Conservation (phyloP, 2,329 filamentous ascomycete genomes). For the Keithomyces neogunnii region DNA sequence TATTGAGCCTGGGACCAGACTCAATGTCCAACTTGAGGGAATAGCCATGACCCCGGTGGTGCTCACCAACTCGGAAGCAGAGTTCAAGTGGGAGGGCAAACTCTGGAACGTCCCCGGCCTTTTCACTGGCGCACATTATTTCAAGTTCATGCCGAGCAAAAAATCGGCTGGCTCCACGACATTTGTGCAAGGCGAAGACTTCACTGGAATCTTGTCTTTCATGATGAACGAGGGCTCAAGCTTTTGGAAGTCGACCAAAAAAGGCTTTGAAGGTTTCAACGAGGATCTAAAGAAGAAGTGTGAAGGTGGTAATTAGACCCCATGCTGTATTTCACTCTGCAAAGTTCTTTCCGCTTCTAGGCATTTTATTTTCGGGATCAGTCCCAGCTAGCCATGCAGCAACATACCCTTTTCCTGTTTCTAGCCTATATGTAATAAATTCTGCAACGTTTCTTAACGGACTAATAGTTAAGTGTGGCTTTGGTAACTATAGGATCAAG, state of each 20-base stretch:
- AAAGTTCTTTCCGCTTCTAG: too few relatives aligned
- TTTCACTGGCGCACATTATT: conserved; percentile 13
- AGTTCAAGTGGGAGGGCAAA: conserved; percentile 12
- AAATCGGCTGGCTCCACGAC: conserved; percentile 13
- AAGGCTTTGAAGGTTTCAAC: neutral
- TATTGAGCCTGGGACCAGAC: neutral
- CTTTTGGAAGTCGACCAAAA: neutral
- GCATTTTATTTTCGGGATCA: too few relatives aligned
- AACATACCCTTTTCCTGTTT: too few relatives aligned
- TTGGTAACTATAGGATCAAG: too few relatives aligned
- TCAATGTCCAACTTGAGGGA: neutral
- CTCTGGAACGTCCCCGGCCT: conserved; percentile 7
- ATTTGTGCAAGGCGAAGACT: conserved; percentile 14
- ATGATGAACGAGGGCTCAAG: neutral
- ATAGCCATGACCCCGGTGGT: neutral
- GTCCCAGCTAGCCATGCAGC: too few relatives aligned
- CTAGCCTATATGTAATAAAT: too few relatives aligned
- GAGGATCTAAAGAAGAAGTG: conserved; percentile 1
- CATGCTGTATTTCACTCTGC: too few relatives aligned
- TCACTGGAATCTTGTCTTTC: conserved; percentile 7
- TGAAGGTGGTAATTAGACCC: neutral
- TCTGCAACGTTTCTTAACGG: too few relatives aligned
- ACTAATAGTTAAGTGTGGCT: too few relatives aligned
- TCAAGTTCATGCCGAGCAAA: conserved; percentile 13
- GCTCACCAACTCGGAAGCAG: conserved; percentile 4